Evolutionary conservation across 2,329 filamentous ascomycete species (phyloP).

Genomic region (Diaporthe humulicola): DNA sequence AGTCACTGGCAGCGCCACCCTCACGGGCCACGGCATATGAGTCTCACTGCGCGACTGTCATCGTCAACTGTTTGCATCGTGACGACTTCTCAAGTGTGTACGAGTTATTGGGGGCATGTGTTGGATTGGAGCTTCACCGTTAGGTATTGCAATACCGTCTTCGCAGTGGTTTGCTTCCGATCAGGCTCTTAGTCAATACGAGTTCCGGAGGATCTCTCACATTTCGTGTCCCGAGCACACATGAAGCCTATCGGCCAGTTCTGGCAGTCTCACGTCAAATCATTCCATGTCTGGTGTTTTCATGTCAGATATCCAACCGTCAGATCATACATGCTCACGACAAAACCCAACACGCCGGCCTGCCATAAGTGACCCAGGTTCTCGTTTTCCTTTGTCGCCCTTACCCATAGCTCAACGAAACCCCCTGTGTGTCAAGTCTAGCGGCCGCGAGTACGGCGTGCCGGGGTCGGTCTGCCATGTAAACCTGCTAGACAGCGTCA

Average conservation of each 20-base stretch:
- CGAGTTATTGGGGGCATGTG: neutral
- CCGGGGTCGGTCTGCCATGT: conserved; percentile 8
- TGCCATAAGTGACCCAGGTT: neutral
- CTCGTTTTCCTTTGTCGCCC: neutral
- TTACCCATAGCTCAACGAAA: neutral
- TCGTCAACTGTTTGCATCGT: too few species aligned
- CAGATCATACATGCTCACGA: neutral
- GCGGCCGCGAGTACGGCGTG: neutral
- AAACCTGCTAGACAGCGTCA: neutral
- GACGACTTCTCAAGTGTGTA: too few species aligned
- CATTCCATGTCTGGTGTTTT: neutral
- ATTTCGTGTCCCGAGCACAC: neutral
- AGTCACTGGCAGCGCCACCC: neutral
- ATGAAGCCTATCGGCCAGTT: neutral
- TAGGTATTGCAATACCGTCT: neutral
- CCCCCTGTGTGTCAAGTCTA: conserved; percentile 14
- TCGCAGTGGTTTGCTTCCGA: neutral
- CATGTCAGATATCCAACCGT: neutral
- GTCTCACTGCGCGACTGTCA: neutral
- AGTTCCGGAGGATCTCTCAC: neutral
- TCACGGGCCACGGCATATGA: neutral
- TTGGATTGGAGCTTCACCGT: neutral
- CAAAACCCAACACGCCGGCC: neutral
- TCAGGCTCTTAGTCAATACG: neutral
- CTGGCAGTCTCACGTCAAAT: neutral